Base-by-base conservation (phyloP, 1,284 basidiomycete species). In the Hymenochaete sp. region DNA sequence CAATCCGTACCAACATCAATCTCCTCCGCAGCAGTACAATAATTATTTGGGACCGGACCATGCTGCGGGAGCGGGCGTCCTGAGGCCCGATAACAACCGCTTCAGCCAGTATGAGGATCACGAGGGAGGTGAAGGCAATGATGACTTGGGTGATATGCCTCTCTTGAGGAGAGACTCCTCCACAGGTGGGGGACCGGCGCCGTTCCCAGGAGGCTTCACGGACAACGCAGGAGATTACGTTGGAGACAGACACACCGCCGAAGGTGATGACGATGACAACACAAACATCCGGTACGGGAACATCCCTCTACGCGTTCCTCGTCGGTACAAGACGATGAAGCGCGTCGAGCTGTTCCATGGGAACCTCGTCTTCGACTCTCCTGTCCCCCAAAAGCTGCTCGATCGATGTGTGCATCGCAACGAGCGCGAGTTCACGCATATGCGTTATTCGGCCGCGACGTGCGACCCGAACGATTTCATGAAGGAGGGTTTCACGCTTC, bases 401-500 rank as follows among this genome's bases (percentile, higher is more conserved):
- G 78, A 88, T 48, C 78, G 89, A 69, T 89, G 85, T 53, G 67
- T 77, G 1, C 64, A 76, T 52, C 75, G 79, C 45, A 82, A 76
- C 43, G 88, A 90, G 51, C 77, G 87, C 48, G 95, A 98, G 64
- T 95, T 93, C 62, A 91, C 89, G 2, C 85, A 93, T 63, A 91
- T 97, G 89, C 78, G 93, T 5, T 93, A 93, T 64, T 83, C 82
- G 1, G 91, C 90, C 0, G 88, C 87, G n/a, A 95, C 92, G 0
- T 91, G 87, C 62, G 90, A 95, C 61, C 91, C 91, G 2, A 88
- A 95, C 59, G 80, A 90, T 57, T 96, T 95, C 63, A 75, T 81
- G 55, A 69, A 78, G 24, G 68, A 77, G 32, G 79, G 82, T 2
- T 96, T 92, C 65, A 88, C 87, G 0, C 71, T 95, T 4, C 74